These are phyloP conservation scores for Lentinula edodes DNA, from an alignment of 768 basidiomycete genomes.

Conservation along the genomic window DNA sequence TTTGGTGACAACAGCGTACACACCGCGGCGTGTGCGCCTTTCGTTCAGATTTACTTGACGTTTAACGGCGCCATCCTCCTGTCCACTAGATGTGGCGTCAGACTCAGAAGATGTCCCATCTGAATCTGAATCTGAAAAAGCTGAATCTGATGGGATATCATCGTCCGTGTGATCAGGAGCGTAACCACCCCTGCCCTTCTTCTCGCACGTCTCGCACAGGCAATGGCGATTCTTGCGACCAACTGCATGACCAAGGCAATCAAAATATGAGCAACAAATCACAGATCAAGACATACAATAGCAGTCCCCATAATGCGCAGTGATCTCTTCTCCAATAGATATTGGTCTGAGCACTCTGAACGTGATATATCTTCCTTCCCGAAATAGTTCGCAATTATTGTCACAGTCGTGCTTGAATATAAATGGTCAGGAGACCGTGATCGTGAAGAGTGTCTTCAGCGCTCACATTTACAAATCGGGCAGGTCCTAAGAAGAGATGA, in stretches of 20 bases:
- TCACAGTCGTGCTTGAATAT: slow-evolving; percentile 76
- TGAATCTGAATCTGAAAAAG: slow-evolving; percentile 47
- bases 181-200: slow-evolving; percentile 70
- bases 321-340: slow-evolving; percentile 78
- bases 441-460: slow-evolving; percentile 9
- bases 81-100: slow-evolving; percentile 16
- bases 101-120: slow-evolving; percentile 37
- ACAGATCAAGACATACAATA: slow-evolving; percentile 60
- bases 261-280: slow-evolving; percentile 9
- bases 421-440: slow-evolving; percentile 15
- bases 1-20: slow-evolving; percentile 65
- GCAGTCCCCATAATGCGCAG: slow-evolving; percentile 86
- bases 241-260: slow-evolving; percentile 36
- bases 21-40: slow-evolving; percentile 74
- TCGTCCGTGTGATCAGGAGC: slow-evolving; percentile 50
- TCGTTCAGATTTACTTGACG: slow-evolving; percentile 64
- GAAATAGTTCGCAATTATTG: slow-evolving; percentile 84
- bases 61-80: slow-evolving; percentile 24
- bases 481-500: slow-evolving; percentile 85
- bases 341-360: slow-evolving; percentile 80
- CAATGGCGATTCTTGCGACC: slow-evolving; percentile 69
- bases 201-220: slow-evolving; percentile 85
- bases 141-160: slow-evolving; percentile 40
- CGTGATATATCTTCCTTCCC: slow-evolving; percentile 85
- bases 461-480: slow-evolving; percentile 88